These are phyloP conservation scores for Amorphotheca resinae DNA, from an alignment of 495 filamentous ascomycete species.

Conservation along the genomic window DNA sequence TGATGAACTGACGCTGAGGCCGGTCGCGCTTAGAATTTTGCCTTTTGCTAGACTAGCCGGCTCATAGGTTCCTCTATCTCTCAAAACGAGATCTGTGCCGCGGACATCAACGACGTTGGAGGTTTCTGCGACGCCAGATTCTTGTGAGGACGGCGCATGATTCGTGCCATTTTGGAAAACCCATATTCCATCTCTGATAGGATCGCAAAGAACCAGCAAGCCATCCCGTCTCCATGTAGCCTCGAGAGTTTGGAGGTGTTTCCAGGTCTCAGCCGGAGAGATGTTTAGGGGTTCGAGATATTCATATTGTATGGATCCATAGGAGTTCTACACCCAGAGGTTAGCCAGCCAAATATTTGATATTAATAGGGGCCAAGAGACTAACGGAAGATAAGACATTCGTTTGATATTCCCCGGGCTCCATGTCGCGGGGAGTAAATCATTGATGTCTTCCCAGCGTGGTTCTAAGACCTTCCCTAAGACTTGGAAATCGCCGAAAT, in stretches of 20 bases:
- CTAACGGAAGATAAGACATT: conserved; percentile 23
- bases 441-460: neutral
- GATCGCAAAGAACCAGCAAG: conserved; percentile 36
- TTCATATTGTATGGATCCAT: conserved; percentile 18
- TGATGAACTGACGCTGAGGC: conserved; percentile 33
- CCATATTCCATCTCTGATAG: conserved; percentile 36
- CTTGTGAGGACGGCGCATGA: conserved; percentile 1
- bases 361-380: neutral
- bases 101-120: conserved; percentile 9
- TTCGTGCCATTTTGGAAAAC: conserved; percentile 31
- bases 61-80: conserved; percentile 33
- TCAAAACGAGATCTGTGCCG: conserved; percentile 28
- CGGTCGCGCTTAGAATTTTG: conserved; percentile 16
- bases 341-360: neutral
- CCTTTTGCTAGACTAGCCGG: conserved; percentile 31
- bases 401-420: conserved; percentile 20
- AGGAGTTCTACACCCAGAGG: conserved; percentile 14
- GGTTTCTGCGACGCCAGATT: conserved; percentile 23
- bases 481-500: neutral
- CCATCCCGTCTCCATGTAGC: conserved; percentile 35
- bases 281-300: conserved; percentile 15
- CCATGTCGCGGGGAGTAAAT: conserved; percentile 10
- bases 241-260: conserved; percentile 27
- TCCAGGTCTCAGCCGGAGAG: conserved; percentile 3
- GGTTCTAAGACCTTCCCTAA: neutral